These are phyloP conservation scores for Candida multigemmis DNA, from an alignment of 805 yeast genomes.

Conservation along the genomic window DNA sequence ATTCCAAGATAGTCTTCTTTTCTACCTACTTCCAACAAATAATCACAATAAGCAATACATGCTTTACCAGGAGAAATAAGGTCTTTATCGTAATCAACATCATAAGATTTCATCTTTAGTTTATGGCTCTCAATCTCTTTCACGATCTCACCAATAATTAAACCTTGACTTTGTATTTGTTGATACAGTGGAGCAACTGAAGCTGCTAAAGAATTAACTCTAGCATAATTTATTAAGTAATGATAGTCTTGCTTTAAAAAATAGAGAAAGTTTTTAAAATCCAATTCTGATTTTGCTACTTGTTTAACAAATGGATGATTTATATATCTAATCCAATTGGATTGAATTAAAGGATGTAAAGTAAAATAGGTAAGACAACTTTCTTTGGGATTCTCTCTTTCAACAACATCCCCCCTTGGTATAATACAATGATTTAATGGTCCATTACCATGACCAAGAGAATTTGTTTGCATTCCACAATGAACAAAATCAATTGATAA, in stretches of 20 bases:
- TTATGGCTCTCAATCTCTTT: slow-evolving; percentile 51
- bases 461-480: slow-evolving; percentile 38
- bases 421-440: slow-evolving; percentile 63
- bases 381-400: too few relatives aligned
- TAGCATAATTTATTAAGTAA: slow-evolving; percentile 60
- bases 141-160: slow-evolving; percentile 42
- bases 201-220: slow-evolving; percentile 56
- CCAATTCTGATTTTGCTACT: slow-evolving; percentile 44
- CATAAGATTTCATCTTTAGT: slow-evolving; percentile 34
- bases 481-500: slow-evolving; percentile 60
- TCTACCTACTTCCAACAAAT: slow-evolving; percentile 43
- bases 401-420: slow-evolving; percentile 8
- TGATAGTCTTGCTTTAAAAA: slow-evolving; percentile 59
- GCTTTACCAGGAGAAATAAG: slow-evolving; percentile 44
- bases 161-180: slow-evolving; percentile 41
- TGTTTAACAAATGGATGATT: slow-evolving; percentile 53
- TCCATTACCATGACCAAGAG: slow-evolving; percentile 51
- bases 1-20: slow-evolving; percentile 54
- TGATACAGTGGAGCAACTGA: slow-evolving; percentile 49
- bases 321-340: slow-evolving; percentile 49
- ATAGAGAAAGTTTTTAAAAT: slow-evolving; percentile 40
- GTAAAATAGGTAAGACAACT: slow-evolving; percentile 36
- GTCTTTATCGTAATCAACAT: slow-evolving; percentile 28
- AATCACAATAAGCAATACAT: slow-evolving; percentile 52
- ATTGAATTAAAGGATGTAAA: slow-evolving; percentile 44